These are phyloP conservation scores for Eimeria praecox DNA, from an alignment of 169 alveolate genomes.

Conservation along the genomic window DNA sequence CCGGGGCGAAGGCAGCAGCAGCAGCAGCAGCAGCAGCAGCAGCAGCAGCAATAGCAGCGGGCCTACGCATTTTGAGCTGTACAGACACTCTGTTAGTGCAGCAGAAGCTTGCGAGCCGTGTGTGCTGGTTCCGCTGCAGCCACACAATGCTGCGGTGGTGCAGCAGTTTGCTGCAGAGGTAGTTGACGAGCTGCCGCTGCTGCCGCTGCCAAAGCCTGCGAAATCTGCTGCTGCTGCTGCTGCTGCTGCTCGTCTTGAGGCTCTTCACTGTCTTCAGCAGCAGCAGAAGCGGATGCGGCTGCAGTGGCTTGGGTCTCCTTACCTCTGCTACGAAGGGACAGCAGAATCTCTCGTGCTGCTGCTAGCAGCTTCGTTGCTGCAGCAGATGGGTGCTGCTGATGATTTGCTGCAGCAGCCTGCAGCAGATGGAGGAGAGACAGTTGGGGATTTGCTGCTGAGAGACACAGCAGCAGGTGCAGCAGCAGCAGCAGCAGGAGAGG, in stretches of 20 bases:
- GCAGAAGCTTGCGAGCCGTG: conserved; percentile 68
- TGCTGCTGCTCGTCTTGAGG: conserved; percentile 62
- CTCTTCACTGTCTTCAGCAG: conserved; percentile 18
- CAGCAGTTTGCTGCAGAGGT: conserved; percentile 42
- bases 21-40: conserved; percentile 23
- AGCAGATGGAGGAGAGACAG: conserved; percentile 5
- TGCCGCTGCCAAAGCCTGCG: conserved; percentile 44
- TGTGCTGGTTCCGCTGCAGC: conserved; percentile 63
- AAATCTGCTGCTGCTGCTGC: conserved; percentile 50
- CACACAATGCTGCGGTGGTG: conserved; percentile 28
- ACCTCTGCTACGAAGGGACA: conserved; percentile 59
- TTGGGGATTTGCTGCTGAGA: conserved; percentile 18
- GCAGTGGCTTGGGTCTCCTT: conserved; percentile 67
- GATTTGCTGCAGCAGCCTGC: conserved; percentile 20
- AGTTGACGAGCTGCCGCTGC: conserved; percentile 56
- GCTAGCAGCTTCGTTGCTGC: conserved; percentile 56
- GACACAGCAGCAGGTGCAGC: background rate
- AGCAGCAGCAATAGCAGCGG: conserved; percentile 19
- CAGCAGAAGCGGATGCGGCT: conserved; percentile 58
- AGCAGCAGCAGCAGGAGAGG: background rate
- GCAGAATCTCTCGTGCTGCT: conserved; percentile 44
- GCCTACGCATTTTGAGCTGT: conserved; percentile 1
- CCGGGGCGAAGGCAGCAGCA: conserved; percentile 30
- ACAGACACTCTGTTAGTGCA: conserved; percentile 51
- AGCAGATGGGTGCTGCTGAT: conserved; percentile 64